These are phyloP conservation scores for Citrullus colocynthis DNA, from an alignment of 306 rosid genomes.

Conservation along the genomic window DNA sequence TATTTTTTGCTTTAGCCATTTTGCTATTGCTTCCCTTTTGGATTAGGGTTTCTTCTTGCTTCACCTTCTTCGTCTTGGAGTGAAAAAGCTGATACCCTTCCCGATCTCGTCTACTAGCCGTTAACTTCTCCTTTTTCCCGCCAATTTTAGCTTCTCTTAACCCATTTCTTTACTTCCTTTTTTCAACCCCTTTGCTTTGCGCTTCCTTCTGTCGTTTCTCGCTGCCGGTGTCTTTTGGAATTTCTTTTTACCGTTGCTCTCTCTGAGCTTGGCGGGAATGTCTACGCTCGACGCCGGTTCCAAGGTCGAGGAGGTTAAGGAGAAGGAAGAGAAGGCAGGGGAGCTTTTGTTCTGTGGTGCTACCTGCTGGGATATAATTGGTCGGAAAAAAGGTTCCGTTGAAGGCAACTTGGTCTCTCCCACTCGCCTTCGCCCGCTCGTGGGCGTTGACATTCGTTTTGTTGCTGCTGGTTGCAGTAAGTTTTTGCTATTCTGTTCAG, in stretches of 20 bases:
- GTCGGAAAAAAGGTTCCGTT: constrained; percentile 57
- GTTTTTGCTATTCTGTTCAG: neutral
- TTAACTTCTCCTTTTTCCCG: constrained; percentile 42
- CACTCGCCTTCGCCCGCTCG: constrained; percentile 79
- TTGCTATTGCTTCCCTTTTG: constrained; percentile 17
- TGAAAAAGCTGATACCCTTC: constrained; percentile 5
- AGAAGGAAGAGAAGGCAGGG: constrained; percentile 37
- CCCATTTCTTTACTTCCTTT: constrained; percentile 16
- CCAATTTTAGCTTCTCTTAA: constrained; percentile 29
- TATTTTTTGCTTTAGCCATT: neutral
- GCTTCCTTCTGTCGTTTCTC: constrained; percentile 49
- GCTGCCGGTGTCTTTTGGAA: neutral
- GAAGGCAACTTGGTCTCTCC: constrained; percentile 81
- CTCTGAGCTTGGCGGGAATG: constrained; percentile 38
- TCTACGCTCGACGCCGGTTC: constrained; percentile 28
- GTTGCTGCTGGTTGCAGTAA: constrained; percentile 79
- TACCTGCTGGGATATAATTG: constrained; percentile 74
- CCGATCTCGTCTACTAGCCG: constrained; percentile 47
- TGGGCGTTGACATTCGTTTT: constrained; percentile 57
- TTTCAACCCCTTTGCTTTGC: constrained; percentile 36
- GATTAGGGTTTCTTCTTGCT: constrained; percentile 61
- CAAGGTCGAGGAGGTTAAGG: constrained; percentile 37
- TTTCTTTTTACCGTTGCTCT: constrained; percentile 25
- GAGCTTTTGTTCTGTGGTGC: constrained; percentile 94
- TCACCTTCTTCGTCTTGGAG: constrained; percentile 21